Evolutionary conservation across 164 flowering plant species (phyloP).

Genomic region (Aristolochia californica): DNA sequence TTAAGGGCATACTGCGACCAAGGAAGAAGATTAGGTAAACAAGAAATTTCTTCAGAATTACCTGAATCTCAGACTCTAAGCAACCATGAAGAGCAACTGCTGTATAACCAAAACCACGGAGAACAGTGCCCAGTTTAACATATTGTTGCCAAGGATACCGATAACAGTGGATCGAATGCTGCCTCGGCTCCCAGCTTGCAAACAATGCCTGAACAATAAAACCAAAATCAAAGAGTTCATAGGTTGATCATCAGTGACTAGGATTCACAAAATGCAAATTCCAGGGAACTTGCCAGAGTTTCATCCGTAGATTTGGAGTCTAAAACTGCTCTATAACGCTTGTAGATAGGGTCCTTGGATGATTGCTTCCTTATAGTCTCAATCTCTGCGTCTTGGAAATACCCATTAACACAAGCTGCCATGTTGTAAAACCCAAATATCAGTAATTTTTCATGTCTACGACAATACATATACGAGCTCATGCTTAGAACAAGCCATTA

Average conservation of each 20-base stretch:
- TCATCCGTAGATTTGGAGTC: slow-evolving; percentile 86
- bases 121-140: slow-evolving; percentile 63
- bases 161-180: slow-evolving; percentile 53
- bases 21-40: not conserved
- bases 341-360: slow-evolving; percentile 54
- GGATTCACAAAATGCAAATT: not conserved
- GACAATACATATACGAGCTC: not conserved
- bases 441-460: not conserved
- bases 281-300: slow-evolving; percentile 35
- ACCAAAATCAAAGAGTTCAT: not conserved
- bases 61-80: slow-evolving; percentile 82
- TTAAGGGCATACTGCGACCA: too few relatives aligned
- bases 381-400: slow-evolving; percentile 40
- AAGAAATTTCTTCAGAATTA: slow-evolving; percentile 6
- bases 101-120: slow-evolving; percentile 78
- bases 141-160: slow-evolving; percentile 79
- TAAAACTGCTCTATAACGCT: slow-evolving; percentile 66
- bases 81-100: slow-evolving; percentile 87
- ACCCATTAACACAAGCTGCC: slow-evolving; percentile 77
- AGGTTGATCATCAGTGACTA: not conserved
- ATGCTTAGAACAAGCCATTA: slow-evolving; percentile 5
- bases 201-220: slow-evolving; percentile 48
- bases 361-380: slow-evolving; percentile 16
- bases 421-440: not conserved
- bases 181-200: slow-evolving; percentile 98